Conservation (phyloP, 1,284 basidiomycete genomes). For the Gomphus bonarii region DNA sequence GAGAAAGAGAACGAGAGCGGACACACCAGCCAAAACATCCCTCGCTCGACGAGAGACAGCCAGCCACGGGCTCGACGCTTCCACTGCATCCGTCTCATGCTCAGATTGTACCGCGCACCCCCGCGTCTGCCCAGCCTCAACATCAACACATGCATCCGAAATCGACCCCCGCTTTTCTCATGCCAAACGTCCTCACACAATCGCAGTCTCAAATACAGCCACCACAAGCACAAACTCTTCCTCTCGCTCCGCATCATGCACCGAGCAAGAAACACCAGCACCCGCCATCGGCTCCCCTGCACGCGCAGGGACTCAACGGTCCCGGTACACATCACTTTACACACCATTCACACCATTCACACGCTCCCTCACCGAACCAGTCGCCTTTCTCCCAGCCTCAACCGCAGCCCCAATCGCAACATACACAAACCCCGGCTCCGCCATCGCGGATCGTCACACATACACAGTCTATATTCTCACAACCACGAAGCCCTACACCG, state of each 20-base stretch:
- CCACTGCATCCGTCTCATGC: neutral
- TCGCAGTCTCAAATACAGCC: neutral
- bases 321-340: neutral
- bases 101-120: neutral
- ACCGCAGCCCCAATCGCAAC: neutral
- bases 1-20: too few species aligned
- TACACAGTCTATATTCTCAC: conserved; percentile 16
- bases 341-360: neutral
- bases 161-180: neutral
- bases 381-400: neutral
- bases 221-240: neutral
- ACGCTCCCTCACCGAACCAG: neutral
- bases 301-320: neutral
- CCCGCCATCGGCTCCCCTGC: neutral
- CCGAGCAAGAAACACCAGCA: neutral
- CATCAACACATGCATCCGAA: neutral
- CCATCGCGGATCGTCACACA: neutral
- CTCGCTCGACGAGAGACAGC: too few species aligned
- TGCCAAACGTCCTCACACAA: neutral
- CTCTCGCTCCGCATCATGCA: neutral
- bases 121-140: neutral
- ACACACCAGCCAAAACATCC: too few species aligned
- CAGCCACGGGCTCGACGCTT: neutral
- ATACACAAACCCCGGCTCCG: neutral
- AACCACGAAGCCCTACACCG: conserved; percentile 27